Base-by-base conservation (phyloP, 139 green algal species). In the Zygnema circumcarinatum region DNA sequence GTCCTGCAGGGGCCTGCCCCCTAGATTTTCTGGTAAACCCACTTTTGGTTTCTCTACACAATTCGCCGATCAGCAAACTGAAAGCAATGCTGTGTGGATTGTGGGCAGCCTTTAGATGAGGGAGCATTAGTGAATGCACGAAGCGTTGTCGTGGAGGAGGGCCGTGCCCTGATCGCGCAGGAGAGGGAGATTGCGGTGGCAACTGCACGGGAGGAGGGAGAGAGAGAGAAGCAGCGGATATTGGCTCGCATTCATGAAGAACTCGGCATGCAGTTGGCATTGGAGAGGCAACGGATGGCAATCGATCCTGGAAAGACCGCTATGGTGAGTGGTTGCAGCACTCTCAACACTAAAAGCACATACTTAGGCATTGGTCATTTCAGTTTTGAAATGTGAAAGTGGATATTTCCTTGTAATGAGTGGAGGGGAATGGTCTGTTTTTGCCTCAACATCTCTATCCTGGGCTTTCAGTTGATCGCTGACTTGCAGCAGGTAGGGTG, bases 71-170 rank as follows among this genome's bases (percentile, higher is more conserved):
- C n/a, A n/a, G n/a, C n/a, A n/a, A n/a, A n/a, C n/a, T n/a, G n/a
- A n/a, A n/a, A n/a, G n/a, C n/a, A n/a, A n/a, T n/a, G 32, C 3
- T 82, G 32, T 42, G 39, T 41, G 47, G 2, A 47, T 82, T 53
- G 74, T 41, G 69, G 47, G 47, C 76, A 76, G 76, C 76, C 76
- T 0, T 75, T 84, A 31, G 76, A 84, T 36, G 36, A 21, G 0
- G 76, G 76, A 1, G 76, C 76, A 31, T 29, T 84, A 22, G 68
- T 21, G 32, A 42, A 84, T n/a, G 0, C 76, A n/a, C 36, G 76
- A 36, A 84, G 29, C 21, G 76, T 84, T 7, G 76, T 62, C 20
- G 76, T 75, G 25, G 76, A 84, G 16, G 76, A 84, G 29, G 76
- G 76, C 32, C 1, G 76, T 2, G 76, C 76, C 33, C 76, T 84